phyloP scores from a whole-genome alignment of 257 asterid genomes.

The Salvia splendens region DNA sequence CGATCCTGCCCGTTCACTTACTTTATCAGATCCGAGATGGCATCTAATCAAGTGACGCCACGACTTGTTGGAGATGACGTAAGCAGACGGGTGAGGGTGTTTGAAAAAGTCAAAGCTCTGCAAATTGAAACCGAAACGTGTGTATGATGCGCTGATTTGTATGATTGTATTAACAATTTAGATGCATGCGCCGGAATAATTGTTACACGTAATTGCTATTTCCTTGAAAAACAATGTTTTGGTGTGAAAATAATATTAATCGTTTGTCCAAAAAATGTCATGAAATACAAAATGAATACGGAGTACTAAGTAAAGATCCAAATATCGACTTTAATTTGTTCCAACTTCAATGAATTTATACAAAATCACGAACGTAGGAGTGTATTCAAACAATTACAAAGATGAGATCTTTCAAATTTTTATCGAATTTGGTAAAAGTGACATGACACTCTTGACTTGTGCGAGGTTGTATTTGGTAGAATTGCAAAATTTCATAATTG shows the following conservation, averaged over 20 bases:
- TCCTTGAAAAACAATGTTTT: slow-evolving; percentile 7
- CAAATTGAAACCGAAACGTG: slow-evolving; percentile 11
- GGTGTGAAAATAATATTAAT: background rate
- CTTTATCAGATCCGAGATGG: background rate
- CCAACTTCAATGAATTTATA: no score
- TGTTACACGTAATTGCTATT: background rate
- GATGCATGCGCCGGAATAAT: slow-evolving; percentile 29
- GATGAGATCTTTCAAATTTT: no score
- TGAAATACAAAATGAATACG: no score
- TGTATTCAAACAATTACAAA: no score
- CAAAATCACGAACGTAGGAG: no score
- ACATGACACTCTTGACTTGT: no score
- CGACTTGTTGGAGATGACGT: slow-evolving; percentile 7
- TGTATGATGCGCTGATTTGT: background rate
- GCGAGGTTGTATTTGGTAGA: no score
- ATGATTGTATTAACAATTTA: background rate
- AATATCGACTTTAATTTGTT: no score
- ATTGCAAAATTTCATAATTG: no score
- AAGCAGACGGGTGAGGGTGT: slow-evolving; percentile 20
- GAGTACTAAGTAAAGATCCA: no score
- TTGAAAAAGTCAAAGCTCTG: slow-evolving; percentile 29
- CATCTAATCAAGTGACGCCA: slow-evolving; percentile 24
- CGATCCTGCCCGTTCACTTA: slow-evolving; percentile 23
- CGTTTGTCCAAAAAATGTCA: no score
- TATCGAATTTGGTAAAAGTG: no score